Base-by-base conservation (phyloP, 2,329 filamentous ascomycete genomes). In the Pleurostoma richardsiae region DNA sequence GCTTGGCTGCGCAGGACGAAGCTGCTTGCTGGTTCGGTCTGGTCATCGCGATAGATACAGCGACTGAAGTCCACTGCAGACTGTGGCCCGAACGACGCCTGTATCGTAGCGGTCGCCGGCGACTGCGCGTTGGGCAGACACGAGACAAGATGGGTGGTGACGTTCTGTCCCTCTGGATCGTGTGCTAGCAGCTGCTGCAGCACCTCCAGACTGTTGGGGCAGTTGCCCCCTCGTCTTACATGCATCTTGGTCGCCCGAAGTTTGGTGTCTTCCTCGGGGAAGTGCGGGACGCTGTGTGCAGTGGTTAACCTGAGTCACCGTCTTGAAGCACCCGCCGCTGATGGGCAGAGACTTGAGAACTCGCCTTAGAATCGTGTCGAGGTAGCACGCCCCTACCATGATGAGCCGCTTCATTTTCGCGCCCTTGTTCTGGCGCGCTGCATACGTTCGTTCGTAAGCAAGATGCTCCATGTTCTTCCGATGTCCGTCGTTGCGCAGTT, bases 201-300 rank as follows among this genome's bases (percentile, higher is more conserved):
- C 6, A 90, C 85, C 59, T 89, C 77, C 31, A 89, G 74, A 4
- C 80, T 79, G 60, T 90, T 90, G 28, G 82, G 77, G 52, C 83
- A 82, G 62, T 90, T 91, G 30, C 86, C 86, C 44, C 87, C 86
- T 29, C 85, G 77, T 30, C 86, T 79, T 40, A 75, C 74, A 33
- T 70, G 66, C 46, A 86, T 61, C 28, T 59, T 71, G 3, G 77
- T 77, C 19, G 86, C 85, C 30, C 86, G 82, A 39, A 88, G 71
- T 64, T 90, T 90, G 42, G 80, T 76, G 68, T 91, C 86, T 66
- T 90, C 86, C 5, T 65, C 64, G 2, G 86, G 86, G 59, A 81
- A 89, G 57, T 80, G 68, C 3, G 83, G 79, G 31, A 88, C 76
- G 51, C 82, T 87, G 59, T 43, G 38, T 40, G 19, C 2, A 19